A percentile compares a stretch with the other conserved stretches of the same genome.
phyloP scores from a whole-genome alignment of 1,139 yeast genomes.

The Hansenula lynferdii region DNA sequence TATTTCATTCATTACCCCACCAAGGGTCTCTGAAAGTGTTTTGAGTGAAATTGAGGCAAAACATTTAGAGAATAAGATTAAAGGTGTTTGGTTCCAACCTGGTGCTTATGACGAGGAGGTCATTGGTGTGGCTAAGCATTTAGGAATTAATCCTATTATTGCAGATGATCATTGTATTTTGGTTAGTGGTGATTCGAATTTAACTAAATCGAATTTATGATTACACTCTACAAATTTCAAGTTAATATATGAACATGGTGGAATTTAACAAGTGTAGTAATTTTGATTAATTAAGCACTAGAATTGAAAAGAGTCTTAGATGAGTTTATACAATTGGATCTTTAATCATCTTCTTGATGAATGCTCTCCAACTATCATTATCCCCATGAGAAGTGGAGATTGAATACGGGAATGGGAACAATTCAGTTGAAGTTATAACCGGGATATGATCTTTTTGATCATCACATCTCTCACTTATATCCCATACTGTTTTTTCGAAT shows the following conservation, averaged over 20 bases:
- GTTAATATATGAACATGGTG: too few relatives aligned
- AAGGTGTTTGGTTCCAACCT: constrained; percentile 80
- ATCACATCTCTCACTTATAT: constrained; percentile 49
- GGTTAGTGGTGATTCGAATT: constrained; percentile 60
- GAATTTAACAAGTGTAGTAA: too few relatives aligned
- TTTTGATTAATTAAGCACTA: too few relatives aligned
- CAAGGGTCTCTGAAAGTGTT: constrained; percentile 46
- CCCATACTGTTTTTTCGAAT: constrained; percentile 39
- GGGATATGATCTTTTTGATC: constrained; percentile 64
- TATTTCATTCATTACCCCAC: constrained; percentile 72
- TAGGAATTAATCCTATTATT: constrained; percentile 34
- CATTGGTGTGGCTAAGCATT: constrained; percentile 36
- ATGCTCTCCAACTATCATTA: constrained; percentile 20
- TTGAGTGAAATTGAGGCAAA: constrained; percentile 36
- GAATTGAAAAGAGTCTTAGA: too few relatives aligned
- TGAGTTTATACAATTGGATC: too few relatives aligned
- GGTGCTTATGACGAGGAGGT: constrained; percentile 64
- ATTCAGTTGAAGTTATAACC: constrained; percentile 62
- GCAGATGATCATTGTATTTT: constrained; percentile 65
- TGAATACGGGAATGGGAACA: constrained; percentile 63
- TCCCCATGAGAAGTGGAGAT: constrained; percentile 23
- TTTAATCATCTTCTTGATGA: constrained; percentile 19
- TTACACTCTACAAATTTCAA: too few relatives aligned
- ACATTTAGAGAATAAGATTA: constrained; percentile 25
- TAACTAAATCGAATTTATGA: constrained; percentile 26